Percentiles rank a stretch among this genome's conserved stretches.
Conservation (phyloP, 1,139 yeast species). For the Kazachstania sp. region DNA sequence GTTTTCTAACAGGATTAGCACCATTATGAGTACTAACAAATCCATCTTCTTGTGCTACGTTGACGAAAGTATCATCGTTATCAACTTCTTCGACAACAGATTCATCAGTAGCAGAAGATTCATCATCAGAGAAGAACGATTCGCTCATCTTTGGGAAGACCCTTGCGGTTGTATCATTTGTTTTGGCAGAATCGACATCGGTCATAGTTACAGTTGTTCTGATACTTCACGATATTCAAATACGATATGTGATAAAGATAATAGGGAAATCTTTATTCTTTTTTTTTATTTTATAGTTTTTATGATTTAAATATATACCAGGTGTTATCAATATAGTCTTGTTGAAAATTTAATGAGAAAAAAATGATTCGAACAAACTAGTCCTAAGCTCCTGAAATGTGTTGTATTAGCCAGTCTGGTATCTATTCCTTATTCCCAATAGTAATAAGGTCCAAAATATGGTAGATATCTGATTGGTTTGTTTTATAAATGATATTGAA, state of each 20-base stretch:
- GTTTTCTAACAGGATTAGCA: slow-evolving; percentile 4
- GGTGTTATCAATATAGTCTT: no score
- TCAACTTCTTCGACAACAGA: slow-evolving; percentile 10
- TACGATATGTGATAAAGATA: no score
- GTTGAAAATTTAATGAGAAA: no score
- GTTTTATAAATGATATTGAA: background rate
- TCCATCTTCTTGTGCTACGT: slow-evolving; percentile 18
- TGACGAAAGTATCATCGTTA: slow-evolving; percentile 21
- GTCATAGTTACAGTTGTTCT: slow-evolving; percentile 11
- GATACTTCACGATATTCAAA: background rate
- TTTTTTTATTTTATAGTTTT: no score
- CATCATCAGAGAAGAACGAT: slow-evolving; percentile 28
- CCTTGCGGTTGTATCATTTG: slow-evolving; percentile 19
- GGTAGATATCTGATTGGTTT: background rate
- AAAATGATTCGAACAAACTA: no score
- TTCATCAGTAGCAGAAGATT: slow-evolving; percentile 31
- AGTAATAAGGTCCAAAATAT: no score
- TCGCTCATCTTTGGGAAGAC: slow-evolving; percentile 19
- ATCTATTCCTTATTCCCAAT: no score
- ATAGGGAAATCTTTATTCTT: no score
- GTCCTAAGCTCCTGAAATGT: no score
- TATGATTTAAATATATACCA: no score
- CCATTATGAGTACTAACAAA: slow-evolving; percentile 12
- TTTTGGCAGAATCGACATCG: slow-evolving; percentile 14
- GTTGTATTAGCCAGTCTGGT: no score